Evolutionary conservation across 2,329 filamentous ascomycete species (phyloP).

Genomic region (Xylaria sp.): DNA sequence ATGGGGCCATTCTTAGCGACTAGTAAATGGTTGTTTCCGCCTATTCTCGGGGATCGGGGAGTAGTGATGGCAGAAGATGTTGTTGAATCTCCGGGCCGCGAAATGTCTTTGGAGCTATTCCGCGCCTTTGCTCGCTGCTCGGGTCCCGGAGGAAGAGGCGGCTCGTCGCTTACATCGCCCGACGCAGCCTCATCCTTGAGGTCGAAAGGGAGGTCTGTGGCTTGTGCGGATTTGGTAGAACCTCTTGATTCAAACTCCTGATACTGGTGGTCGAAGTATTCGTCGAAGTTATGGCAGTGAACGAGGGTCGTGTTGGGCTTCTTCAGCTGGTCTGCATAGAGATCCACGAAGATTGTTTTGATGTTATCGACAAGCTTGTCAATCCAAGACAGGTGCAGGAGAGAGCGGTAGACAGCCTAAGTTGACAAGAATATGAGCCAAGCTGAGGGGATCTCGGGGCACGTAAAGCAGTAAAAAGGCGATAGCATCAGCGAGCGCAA

Average conservation of each 20-base stretch:
- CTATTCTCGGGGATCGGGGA: conserved; percentile 74
- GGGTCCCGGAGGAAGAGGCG: conserved; percentile 37
- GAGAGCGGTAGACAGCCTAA: conserved; percentile 91
- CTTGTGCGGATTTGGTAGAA: conserved; percentile 27
- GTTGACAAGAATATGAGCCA: conserved; percentile 9
- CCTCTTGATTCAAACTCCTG: conserved; percentile 64
- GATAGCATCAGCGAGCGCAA: not conserved
- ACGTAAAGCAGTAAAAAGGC: not conserved
- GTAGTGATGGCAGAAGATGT: conserved; percentile 66
- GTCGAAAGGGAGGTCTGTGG: conserved; percentile 26
- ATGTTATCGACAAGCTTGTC: conserved; percentile 96
- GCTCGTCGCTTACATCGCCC: conserved; percentile 36
- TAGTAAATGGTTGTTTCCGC: conserved; percentile 57
- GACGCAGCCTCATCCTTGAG: conserved; percentile 34
- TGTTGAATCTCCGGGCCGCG: conserved; percentile 60
- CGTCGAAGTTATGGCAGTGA: conserved; percentile 75
- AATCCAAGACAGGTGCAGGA: conserved; percentile 93
- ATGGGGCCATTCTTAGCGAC: conserved; percentile 70
- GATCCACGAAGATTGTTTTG: conserved; percentile 80
- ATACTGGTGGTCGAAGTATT: conserved; percentile 92
- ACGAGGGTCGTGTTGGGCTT: conserved; percentile 72
- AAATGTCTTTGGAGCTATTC: conserved; percentile 33
- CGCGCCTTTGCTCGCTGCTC: conserved; percentile 38
- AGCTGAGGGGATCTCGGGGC: not conserved
- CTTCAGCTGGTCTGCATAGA: conserved; percentile 84